A percentile compares a stretch with the other conserved stretches of the same genome.
These are phyloP conservation scores for Biscogniauxia sp. DNA, from an alignment of 2,329 filamentous ascomycete genomes.

Conservation along the genomic window DNA sequence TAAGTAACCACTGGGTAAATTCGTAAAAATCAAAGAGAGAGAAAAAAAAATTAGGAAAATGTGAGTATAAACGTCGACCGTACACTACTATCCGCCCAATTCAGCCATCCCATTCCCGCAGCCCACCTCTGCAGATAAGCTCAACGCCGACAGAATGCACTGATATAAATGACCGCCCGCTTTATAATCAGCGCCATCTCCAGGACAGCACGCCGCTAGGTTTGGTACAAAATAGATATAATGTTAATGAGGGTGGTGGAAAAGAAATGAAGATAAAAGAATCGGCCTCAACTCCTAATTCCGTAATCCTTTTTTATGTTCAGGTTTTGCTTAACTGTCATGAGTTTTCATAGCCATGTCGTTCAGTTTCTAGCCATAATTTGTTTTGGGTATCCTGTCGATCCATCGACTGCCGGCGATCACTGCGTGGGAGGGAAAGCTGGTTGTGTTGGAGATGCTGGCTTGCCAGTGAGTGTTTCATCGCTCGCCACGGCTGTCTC, in stretches of 20 bases:
- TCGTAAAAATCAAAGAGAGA: no score
- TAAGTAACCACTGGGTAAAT: not conserved
- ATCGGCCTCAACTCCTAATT: no score
- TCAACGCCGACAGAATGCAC: not conserved
- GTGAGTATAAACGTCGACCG: not conserved
- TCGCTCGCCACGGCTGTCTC: conserved; percentile 28
- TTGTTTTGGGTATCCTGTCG: not conserved
- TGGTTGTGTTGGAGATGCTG: not conserved
- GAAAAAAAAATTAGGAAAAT: not conserved
- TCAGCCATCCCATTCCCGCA: not conserved
- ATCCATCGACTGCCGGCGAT: not conserved
- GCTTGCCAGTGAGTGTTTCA: conserved; percentile 16
- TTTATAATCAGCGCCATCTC: not conserved
- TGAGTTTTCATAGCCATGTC: no score
- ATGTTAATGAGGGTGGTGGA: not conserved
- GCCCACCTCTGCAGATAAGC: not conserved
- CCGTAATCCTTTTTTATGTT: no score
- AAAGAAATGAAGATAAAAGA: not conserved
- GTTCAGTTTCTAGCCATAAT: not conserved
- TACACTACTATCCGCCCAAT: not conserved
- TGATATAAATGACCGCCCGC: not conserved
- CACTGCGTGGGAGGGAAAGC: not conserved
- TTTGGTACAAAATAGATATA: not conserved
- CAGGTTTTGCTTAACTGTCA: no score
- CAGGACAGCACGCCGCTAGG: not conserved